These are phyloP conservation scores for Boletus rubroflammeus DNA, from an alignment of 768 basidiomycete genomes.

Conservation along the genomic window DNA sequence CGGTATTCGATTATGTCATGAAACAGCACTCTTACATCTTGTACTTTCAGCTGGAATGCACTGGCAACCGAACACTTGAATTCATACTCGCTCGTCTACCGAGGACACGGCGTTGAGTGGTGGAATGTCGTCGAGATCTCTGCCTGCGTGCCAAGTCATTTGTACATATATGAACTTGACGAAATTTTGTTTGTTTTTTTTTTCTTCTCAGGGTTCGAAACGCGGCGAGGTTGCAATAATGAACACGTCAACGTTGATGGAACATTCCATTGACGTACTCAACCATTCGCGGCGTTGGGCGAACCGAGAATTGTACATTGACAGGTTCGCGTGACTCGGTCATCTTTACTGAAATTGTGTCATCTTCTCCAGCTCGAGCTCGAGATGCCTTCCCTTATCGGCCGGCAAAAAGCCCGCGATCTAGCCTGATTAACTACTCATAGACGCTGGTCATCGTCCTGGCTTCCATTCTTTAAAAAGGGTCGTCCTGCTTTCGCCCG, in stretches of 20 bases:
- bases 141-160: constrained; percentile 18
- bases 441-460: constrained; percentile 29
- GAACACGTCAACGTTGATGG: constrained; percentile 33
- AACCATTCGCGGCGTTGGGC: constrained; percentile 26
- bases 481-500: constrained; percentile 20
- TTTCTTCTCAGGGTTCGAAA: constrained; percentile 24
- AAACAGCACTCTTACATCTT: constrained; percentile 9
- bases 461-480: constrained; percentile 37
- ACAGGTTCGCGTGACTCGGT: constrained; percentile 28
- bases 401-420: constrained; percentile 49
- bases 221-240: constrained; percentile 24
- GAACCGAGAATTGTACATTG: constrained; percentile 19
- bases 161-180: constrained; percentile 35
- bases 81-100: constrained; percentile 7
- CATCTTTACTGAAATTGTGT: constrained; percentile 20
- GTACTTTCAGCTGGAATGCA: constrained; percentile 40
- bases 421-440: constrained; percentile 53
- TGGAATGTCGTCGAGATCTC: constrained; percentile 8
- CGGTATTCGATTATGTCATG: constrained; percentile 22
- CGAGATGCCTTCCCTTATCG: constrained; percentile 29
- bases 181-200: constrained; percentile 14
- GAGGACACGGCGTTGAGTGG: constrained; percentile 7
- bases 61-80: constrained; percentile 21
- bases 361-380: constrained; percentile 21
- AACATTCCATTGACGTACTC: constrained; percentile 34